Percentiles rank a stretch among this genome's conserved stretches.
These are phyloP conservation scores for Vitis hybrid DNA, from an alignment of 177 flowering plant species.

Conservation along the genomic window DNA sequence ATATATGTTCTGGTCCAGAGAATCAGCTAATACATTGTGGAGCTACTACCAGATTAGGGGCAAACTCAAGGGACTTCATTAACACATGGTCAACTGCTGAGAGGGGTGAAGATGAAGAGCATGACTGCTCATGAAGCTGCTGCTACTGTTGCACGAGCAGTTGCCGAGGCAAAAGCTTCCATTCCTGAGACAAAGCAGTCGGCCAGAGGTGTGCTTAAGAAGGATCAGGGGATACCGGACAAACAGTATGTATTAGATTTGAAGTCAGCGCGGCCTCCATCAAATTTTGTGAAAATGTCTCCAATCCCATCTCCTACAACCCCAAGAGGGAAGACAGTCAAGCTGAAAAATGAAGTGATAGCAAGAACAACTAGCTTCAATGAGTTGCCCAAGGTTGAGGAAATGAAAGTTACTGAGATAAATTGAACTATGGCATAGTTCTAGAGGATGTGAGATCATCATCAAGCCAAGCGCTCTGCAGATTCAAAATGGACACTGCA, in stretches of 20 bases:
- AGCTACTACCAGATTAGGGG: too few species aligned
- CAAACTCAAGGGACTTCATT: too few species aligned
- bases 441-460: too few species aligned
- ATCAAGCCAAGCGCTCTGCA: too few species aligned
- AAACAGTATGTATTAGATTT: conserved; percentile 11
- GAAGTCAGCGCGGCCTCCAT: conserved; percentile 44
- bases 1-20: conserved; percentile 50
- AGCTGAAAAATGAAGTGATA: conserved; percentile 13
- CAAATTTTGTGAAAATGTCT: conserved; percentile 55
- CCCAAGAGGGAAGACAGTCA: conserved; percentile 20
- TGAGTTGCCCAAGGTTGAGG: conserved; percentile 22
- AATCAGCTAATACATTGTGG: too few species aligned
- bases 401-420: conserved; percentile 56
- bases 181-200: too few species aligned
- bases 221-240: conserved; percentile 16
- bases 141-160: too few species aligned
- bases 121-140: too few species aligned
- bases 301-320: conserved; percentile 40
- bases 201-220: conserved; percentile 12
- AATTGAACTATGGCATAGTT: conserved; percentile 7
- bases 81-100: too few species aligned
- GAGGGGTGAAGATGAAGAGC: too few species aligned
- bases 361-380: background rate
- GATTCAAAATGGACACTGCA: too few species aligned
- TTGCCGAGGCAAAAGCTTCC: too few species aligned